Base-by-base conservation (phyloP, 1,139 yeast species). In the Pichia sp. region DNA sequence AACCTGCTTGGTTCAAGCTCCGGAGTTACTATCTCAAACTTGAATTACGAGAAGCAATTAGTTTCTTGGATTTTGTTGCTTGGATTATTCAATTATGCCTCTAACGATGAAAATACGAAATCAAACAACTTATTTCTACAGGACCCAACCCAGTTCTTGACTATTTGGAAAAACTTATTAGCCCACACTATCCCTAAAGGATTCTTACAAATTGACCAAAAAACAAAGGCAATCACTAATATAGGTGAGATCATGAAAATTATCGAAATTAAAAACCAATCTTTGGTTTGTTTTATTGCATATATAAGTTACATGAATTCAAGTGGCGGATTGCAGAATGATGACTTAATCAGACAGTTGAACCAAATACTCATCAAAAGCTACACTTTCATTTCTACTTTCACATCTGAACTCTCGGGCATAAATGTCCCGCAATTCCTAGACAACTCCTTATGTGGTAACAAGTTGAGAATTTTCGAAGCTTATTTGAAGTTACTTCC, bases 131-230 rank as follows among this genome's bases (percentile, higher is more conserved):
- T 87, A 58, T 88, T 89, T 65, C 77, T 90, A 4, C 80, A 66
- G 52, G 71, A 67, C 45, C 61, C 63, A 40, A 60, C 93, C 0
- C 96, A 89, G 65, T 77, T 89, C 55, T 73, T 90, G 49, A 78
- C 83, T 6, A 80, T 90, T 59, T 91, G 97, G 96, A 88, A 88
- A 64, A 81, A 84, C 57, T 76, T 90, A n/a, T 73, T 91, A 53
- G 86, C 91, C 2, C 78, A 75, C 63, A 65, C 72, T 44, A 52
- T 73, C 58, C 67, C 74, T 44, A 65, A 71, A 36, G 60, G 67
- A 51, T 61, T 67, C 58, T 62, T 69, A 42, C 67, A 64, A 42
- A 46, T 61, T 46, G 63, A 64, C 34, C 52, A 56, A 20, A 48
- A 56, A 34, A 57, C 68, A 4, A 65, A 61, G 8, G 55, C 58